Conservation (phyloP, 148 eudicot genomes). For the Camellia lanceoleosa region DNA sequence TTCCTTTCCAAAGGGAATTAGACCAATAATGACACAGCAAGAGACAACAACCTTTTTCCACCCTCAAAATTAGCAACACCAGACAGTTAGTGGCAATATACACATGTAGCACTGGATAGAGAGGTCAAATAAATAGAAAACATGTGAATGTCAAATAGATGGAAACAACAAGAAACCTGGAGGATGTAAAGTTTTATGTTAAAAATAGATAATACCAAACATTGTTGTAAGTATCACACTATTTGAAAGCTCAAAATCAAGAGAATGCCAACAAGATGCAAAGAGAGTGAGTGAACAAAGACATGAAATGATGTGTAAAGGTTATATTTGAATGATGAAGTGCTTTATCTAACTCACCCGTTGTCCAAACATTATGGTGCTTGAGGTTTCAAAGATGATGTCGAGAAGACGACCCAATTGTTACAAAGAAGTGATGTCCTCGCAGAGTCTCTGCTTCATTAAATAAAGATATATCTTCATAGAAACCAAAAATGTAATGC, state of each 20-base stretch:
- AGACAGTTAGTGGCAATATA: not conserved
- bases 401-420: slow-evolving; percentile 85
- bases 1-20: too few species aligned
- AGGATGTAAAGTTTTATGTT: not conserved
- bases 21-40: not conserved
- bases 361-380: slow-evolving; percentile 96
- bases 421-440: slow-evolving; percentile 88
- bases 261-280: not conserved
- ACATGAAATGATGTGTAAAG: not conserved
- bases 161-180: not conserved
- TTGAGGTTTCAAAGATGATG: slow-evolving; percentile 91
- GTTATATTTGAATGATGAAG: not conserved
- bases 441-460: slow-evolving; percentile 70
- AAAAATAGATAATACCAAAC: not conserved
- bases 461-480: slow-evolving; percentile 14
- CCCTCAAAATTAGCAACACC: not conserved
- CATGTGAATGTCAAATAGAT: not conserved
- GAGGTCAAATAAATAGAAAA: not conserved
- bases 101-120: not conserved
- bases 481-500: slow-evolving; percentile 11
- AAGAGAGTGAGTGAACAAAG: slow-evolving; percentile 4
- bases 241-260: not conserved
- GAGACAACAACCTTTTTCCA: not conserved
- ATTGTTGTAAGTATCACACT: not conserved
- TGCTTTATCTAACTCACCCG: slow-evolving; percentile 48